A percentile compares a stretch with the other conserved stretches of the same genome.
phyloP scores from a whole-genome alignment of 148 eudicot species.

The Vaccinium darrowii region DNA sequence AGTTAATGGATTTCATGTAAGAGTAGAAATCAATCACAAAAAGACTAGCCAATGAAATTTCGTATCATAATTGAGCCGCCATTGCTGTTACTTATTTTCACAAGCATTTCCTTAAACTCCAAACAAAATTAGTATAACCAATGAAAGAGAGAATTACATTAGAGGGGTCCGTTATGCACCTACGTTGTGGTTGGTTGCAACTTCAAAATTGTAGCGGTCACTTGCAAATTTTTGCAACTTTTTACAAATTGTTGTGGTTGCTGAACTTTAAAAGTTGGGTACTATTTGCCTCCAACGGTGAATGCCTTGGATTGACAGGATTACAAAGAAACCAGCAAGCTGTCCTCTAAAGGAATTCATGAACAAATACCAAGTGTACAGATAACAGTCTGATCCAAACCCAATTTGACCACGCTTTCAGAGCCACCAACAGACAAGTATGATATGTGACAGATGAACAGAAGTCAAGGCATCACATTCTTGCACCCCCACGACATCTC shows the following conservation, averaged over 20 bases:
- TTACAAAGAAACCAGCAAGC: not conserved
- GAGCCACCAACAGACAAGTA: not conserved
- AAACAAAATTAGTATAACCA: not conserved
- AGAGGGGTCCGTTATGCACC: not conserved
- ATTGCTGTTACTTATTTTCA: not conserved
- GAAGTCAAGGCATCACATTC: not conserved
- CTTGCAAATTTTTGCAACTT: no score
- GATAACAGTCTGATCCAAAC: not conserved
- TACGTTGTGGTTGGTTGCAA: not conserved
- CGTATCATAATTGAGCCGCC: not conserved
- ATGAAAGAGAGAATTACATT: not conserved
- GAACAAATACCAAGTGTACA: not conserved
- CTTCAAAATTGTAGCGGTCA: not conserved
- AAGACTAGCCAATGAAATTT: not conserved
- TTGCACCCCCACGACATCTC: conserved; percentile 17
- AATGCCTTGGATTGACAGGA: not conserved
- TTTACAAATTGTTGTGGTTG: no score
- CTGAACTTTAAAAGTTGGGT: not conserved
- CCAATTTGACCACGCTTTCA: not conserved
- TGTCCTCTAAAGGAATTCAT: not conserved
- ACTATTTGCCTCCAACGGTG: not conserved
- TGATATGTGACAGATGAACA: not conserved
- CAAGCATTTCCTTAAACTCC: not conserved
- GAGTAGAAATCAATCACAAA: not conserved
- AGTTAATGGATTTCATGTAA: not conserved